Percentiles rank a stretch among this genome's conserved stretches.
Conservation (phyloP, 2,329 filamentous ascomycete genomes). For the Monascus ruber region DNA sequence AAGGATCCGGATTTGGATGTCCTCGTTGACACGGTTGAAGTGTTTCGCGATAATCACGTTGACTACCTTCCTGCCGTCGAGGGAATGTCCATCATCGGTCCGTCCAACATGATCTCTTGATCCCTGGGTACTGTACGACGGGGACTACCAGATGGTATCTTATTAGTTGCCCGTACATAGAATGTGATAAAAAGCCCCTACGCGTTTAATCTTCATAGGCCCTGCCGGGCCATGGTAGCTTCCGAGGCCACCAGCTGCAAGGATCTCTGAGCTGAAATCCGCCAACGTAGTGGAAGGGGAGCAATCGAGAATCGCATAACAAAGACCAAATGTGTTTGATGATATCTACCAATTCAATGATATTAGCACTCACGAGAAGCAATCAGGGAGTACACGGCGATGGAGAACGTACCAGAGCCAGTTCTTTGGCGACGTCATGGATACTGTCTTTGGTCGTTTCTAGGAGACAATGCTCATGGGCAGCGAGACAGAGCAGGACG, state of each 20-base stretch:
- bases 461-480: slow-evolving; percentile 79
- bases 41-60: slow-evolving; percentile 75
- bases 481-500: slow-evolving; percentile 66
- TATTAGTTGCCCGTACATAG: background rate
- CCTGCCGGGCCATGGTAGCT: too few relatives aligned
- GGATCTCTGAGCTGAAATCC: slow-evolving; percentile 63
- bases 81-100: slow-evolving; percentile 17
- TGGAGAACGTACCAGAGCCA: slow-evolving; percentile 48
- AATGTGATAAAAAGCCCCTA: background rate
- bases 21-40: slow-evolving; percentile 59
- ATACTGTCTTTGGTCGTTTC: slow-evolving; percentile 55
- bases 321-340: slow-evolving; percentile 59
- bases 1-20: slow-evolving; percentile 70
- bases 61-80: slow-evolving; percentile 51
- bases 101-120: slow-evolving; percentile 11
- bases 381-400: slow-evolving; percentile 1
- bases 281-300: slow-evolving; percentile 63
- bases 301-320: slow-evolving; percentile 61
- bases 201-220: too few relatives aligned
- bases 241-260: slow-evolving; percentile 30
- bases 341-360: slow-evolving; percentile 43
- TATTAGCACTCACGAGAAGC: background rate
- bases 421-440: slow-evolving; percentile 59
- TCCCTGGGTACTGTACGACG: slow-evolving; percentile 8
- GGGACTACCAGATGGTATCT: slow-evolving; percentile 10